phyloP scores from a whole-genome alignment of 371 early-diverging fungal species.

The Rhizopus microsporus region DNA sequence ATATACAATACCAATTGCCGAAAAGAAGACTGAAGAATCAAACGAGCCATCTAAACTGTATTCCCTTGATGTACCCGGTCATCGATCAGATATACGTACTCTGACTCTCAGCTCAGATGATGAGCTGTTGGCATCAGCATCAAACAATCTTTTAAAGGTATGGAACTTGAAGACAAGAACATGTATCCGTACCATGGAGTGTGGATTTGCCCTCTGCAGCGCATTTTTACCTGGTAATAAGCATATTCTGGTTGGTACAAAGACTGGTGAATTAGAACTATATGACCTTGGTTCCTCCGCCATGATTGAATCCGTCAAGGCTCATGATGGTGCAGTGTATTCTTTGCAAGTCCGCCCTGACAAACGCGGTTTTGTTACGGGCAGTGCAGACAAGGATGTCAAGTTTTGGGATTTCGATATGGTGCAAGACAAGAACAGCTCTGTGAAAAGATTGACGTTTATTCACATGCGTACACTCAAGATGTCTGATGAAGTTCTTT shows the following conservation, averaged over 20 bases:
- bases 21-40: slow-evolving; percentile 50
- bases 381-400: slow-evolving; percentile 92
- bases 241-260: slow-evolving; percentile 88
- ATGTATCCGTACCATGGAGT: slow-evolving; percentile 86
- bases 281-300: slow-evolving; percentile 85
- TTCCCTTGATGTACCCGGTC: slow-evolving; percentile 84
- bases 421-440: slow-evolving; percentile 35
- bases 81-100: slow-evolving; percentile 88
- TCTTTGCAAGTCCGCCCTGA: slow-evolving; percentile 88
- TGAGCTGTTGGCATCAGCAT: slow-evolving; percentile 82
- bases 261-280: slow-evolving; percentile 84
- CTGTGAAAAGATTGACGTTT: slow-evolving; percentile 68
- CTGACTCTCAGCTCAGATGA: slow-evolving; percentile 86
- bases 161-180: slow-evolving; percentile 85
- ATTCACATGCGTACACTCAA: slow-evolving; percentile 88
- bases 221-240: slow-evolving; percentile 92
- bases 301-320: slow-evolving; percentile 81
- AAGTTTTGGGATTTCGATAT: slow-evolving; percentile 95
- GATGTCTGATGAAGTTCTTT: slow-evolving; percentile 92
- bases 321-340: slow-evolving; percentile 89
- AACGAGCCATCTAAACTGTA: slow-evolving; percentile 57
- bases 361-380: slow-evolving; percentile 86
- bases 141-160: slow-evolving; percentile 77
- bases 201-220: slow-evolving; percentile 84
- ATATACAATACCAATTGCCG: slow-evolving; percentile 56